Evolutionary conservation across 2,329 filamentous ascomycete species (phyloP).

Genomic region (Pochonia chlamydosporia): DNA sequence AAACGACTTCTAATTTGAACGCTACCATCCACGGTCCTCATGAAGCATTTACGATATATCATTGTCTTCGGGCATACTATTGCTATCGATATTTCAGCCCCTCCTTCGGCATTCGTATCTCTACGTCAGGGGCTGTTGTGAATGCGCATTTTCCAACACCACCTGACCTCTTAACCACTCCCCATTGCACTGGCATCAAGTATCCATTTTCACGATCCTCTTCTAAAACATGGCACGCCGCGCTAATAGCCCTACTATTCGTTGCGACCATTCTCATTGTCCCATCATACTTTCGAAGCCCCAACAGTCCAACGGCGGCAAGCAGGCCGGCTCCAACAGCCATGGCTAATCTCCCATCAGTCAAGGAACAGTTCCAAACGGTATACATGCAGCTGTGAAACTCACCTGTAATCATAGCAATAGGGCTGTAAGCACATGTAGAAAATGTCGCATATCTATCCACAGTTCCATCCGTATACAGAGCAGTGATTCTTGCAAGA

Average conservation of each 20-base stretch:
- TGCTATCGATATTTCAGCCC: too few species aligned
- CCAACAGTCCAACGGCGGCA: conserved; percentile 13
- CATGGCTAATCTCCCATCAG: conserved; percentile 11
- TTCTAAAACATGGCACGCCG: conserved; percentile 3
- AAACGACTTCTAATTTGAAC: too few species aligned
- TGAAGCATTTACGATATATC: too few species aligned
- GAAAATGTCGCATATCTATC: conserved; percentile 23
- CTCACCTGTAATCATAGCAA: conserved; percentile 12
- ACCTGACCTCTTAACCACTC: neutral
- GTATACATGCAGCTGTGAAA: conserved; percentile 15
- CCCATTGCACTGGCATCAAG: conserved; percentile 3
- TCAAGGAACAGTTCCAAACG: neutral
- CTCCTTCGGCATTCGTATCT: too few species aligned
- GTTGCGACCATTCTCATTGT: conserved; percentile 21
- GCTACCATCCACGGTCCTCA: too few species aligned
- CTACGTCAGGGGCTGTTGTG: neutral
- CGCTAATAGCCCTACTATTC: conserved; percentile 4
- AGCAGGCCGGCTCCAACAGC: conserved; percentile 10
- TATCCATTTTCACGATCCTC: neutral
- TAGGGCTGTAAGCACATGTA: conserved; percentile 22
- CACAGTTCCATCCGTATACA: conserved; percentile 15
- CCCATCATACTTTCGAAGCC: conserved; percentile 21
- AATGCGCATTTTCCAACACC: conserved; percentile 4
- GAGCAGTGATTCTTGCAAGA: conserved; percentile 29
- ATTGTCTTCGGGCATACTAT: too few species aligned